phyloP scores from a whole-genome alignment of 441 rosid species.

The Daphne laureola region DNA sequence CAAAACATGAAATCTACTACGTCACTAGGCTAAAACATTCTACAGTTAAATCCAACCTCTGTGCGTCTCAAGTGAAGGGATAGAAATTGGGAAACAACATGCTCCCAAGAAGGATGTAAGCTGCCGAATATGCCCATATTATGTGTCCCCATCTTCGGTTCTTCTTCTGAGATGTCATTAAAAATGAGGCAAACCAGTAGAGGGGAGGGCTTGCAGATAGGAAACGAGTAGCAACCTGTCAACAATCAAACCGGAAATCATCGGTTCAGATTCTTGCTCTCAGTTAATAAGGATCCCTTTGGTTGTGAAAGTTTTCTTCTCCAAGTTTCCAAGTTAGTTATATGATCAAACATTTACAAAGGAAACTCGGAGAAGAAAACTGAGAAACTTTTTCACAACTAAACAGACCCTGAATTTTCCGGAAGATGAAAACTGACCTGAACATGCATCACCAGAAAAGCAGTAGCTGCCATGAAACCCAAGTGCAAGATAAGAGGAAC shows the following conservation, averaged over 20 bases:
- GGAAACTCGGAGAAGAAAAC: no score
- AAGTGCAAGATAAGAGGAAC: slow-evolving; percentile 65
- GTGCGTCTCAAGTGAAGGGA: slow-evolving; percentile 60
- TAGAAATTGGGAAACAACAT: slow-evolving; percentile 85
- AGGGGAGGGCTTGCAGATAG: slow-evolving; percentile 81
- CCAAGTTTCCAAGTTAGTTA: no score
- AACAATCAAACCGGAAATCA: slow-evolving; percentile 1
- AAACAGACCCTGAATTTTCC: no score
- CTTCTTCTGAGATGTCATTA: slow-evolving; percentile 25
- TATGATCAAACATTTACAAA: no score
- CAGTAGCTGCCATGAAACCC: slow-evolving; percentile 67
- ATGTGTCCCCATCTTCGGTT: slow-evolving; percentile 50
- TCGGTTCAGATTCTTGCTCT: not conserved
- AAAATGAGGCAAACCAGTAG: slow-evolving; percentile 76
- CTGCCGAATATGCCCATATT: slow-evolving; percentile 59
- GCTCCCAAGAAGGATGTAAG: slow-evolving; percentile 78
- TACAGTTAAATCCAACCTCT: no score
- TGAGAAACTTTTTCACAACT: no score
- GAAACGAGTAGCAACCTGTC: slow-evolving; percentile 87
- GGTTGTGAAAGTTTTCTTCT: no score
- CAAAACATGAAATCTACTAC: no score
- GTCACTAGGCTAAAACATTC: no score
- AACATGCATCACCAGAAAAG: slow-evolving; percentile 82
- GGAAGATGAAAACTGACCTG: slow-evolving; percentile 41
- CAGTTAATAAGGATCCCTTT: no score